Evolutionary conservation across 1,139 yeast genomes (phyloP).

Genomic region (Taiozyma sp.): DNA sequence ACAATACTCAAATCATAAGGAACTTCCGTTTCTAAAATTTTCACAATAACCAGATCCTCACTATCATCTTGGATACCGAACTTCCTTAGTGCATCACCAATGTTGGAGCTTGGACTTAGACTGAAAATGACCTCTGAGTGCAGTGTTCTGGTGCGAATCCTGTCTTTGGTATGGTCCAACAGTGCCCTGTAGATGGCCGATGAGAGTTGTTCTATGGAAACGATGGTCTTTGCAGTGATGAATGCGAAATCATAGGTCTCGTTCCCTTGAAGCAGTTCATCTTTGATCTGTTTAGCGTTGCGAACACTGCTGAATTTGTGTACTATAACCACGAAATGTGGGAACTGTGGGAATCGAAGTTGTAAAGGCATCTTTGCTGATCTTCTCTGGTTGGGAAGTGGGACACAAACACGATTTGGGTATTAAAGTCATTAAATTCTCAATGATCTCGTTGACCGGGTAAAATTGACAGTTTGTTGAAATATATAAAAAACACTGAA

Average conservation of each 20-base stretch:
- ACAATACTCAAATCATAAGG: slow-evolving; percentile 23
- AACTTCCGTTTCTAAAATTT: slow-evolving; percentile 25
- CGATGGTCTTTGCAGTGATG: slow-evolving; percentile 39
- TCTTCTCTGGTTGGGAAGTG: too few relatives aligned
- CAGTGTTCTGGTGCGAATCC: slow-evolving; percentile 41
- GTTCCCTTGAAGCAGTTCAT: slow-evolving; percentile 32
- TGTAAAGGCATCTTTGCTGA: slow-evolving; percentile 1
- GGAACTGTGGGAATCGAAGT: slow-evolving; percentile 39
- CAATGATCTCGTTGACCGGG: too few relatives aligned
- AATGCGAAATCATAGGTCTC: slow-evolving; percentile 40
- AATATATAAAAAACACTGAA: too few relatives aligned
- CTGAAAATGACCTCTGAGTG: slow-evolving; percentile 52
- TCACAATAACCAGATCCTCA: slow-evolving; percentile 31
- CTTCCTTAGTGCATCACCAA: slow-evolving; percentile 40
- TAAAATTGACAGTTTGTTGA: too few relatives aligned
- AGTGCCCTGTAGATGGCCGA: slow-evolving; percentile 47
- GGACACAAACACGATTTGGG: too few relatives aligned
- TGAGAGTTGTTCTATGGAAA: slow-evolving; percentile 43
- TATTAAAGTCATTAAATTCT: too few relatives aligned
- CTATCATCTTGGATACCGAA: slow-evolving; percentile 41
- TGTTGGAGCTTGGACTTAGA: slow-evolving; percentile 47
- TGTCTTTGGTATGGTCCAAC: slow-evolving; percentile 36
- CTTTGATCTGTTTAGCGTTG: slow-evolving; percentile 37
- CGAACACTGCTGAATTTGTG: slow-evolving; percentile 37
- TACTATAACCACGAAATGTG: slow-evolving; percentile 30